phyloP scores from a whole-genome alignment of 371 early-diverging fungal species.

The Apophysomyces elegans region DNA sequence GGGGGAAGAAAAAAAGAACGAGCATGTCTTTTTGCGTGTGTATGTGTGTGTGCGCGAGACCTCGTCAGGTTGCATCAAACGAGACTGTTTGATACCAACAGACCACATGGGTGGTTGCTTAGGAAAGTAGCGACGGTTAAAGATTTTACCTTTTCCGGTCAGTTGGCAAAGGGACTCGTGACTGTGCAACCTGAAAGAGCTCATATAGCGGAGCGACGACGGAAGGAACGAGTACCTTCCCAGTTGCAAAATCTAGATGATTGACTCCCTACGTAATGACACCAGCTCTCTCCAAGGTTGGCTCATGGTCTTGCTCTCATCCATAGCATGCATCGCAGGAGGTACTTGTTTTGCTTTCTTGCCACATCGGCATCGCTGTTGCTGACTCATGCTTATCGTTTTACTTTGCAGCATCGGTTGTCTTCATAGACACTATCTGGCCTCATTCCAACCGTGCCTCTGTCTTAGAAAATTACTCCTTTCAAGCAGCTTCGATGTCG shows the following conservation, averaged over 20 bases:
- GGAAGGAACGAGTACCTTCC: constrained; percentile 8
- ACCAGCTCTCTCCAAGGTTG: constrained; percentile 27
- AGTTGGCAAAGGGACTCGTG: not conserved
- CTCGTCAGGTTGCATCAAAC: too few relatives aligned
- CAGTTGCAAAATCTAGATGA: constrained; percentile 5
- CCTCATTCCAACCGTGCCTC: constrained; percentile 15
- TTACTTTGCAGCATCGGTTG: constrained; percentile 16
- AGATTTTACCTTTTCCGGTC: not conserved
- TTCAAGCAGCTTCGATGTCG: constrained; percentile 41
- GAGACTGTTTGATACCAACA: too few relatives aligned
- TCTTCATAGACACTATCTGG: constrained; percentile 20
- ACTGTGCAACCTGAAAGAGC: not conserved
- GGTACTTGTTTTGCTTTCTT: constrained; percentile 21
- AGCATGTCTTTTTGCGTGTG: too few relatives aligned
- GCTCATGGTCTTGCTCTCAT: constrained; percentile 41
- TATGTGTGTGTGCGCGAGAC: too few relatives aligned
- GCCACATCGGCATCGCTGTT: not conserved
- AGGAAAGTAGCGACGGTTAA: not conserved
- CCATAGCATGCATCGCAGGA: constrained; percentile 40
- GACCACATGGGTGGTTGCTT: too few relatives aligned
- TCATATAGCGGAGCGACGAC: not conserved
- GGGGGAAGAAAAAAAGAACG: too few relatives aligned
- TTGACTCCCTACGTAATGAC: not conserved
- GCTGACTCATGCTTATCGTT: not conserved
- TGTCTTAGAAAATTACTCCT: constrained; percentile 26